Conservation (phyloP, 2,329 filamentous ascomycete genomes). For the Zalaria obscura region DNA sequence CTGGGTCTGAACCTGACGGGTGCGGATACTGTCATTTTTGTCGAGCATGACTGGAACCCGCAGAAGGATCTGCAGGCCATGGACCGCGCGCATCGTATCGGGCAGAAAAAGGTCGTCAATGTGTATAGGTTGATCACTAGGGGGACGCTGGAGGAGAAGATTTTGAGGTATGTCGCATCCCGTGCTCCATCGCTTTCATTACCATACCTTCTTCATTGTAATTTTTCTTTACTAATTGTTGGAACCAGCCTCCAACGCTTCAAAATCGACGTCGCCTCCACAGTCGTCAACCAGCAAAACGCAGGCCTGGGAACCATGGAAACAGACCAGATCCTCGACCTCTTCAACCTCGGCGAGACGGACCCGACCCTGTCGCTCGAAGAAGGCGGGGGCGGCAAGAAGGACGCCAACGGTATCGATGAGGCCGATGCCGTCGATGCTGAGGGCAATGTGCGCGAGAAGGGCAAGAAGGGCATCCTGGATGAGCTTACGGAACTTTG, state of each 20-base stretch:
- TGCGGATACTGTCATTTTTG: slow-evolving; percentile 97
- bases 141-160: slow-evolving; percentile 96
- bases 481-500: slow-evolving; percentile 92
- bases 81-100: slow-evolving; percentile 95
- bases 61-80: slow-evolving; percentile 98
- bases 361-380: slow-evolving; percentile 22
- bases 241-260: slow-evolving; percentile 73
- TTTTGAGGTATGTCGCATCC: slow-evolving; percentile 51
- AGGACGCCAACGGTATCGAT: slow-evolving; percentile 55
- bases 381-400: slow-evolving; percentile 13
- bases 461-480: slow-evolving; percentile 91
- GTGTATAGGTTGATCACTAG: slow-evolving; percentile 94
- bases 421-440: slow-evolving; percentile 61
- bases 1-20: slow-evolving; percentile 90
- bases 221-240: slow-evolving; percentile 3
- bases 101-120: slow-evolving; percentile 99
- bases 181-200: neutral
- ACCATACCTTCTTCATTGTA: slow-evolving; percentile 3
- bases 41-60: slow-evolving; percentile 99
- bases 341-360: slow-evolving; percentile 82
- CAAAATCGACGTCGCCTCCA: slow-evolving; percentile 97
- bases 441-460: slow-evolving; percentile 80
- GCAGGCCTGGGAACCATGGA: slow-evolving; percentile 92
- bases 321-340: slow-evolving; percentile 91
- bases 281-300: slow-evolving; percentile 98